Evolutionary conservation across 176 grass and related monocot species (phyloP).

Genomic region (Saccharum spontaneum): DNA sequence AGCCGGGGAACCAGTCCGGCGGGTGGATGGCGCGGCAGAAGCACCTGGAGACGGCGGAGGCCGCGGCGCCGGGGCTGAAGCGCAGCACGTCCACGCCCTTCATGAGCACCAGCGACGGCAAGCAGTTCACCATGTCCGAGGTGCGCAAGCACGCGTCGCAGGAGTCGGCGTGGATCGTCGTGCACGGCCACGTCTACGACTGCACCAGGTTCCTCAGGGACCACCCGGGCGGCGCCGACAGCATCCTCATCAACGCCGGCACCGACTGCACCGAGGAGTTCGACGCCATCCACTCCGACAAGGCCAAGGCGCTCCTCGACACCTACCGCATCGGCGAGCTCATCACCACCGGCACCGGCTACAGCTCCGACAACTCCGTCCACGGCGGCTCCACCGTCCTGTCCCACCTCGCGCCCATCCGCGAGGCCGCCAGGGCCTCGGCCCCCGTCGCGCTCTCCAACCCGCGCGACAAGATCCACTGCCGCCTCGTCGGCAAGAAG

Average conservation of each 20-base stretch:
- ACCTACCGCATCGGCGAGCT: slow-evolving; percentile 84
- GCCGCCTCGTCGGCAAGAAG: slow-evolving; percentile 63
- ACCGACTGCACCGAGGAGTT: slow-evolving; percentile 96
- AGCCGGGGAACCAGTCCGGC: slow-evolving; percentile 67
- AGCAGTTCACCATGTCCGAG: slow-evolving; percentile 77
- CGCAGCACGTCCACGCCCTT: slow-evolving; percentile 75
- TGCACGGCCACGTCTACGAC: slow-evolving; percentile 93
- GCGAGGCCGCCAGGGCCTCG: slow-evolving; percentile 34
- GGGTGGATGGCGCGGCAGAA: slow-evolving; percentile 96
- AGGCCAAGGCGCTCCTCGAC: slow-evolving; percentile 79
- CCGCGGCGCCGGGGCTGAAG: slow-evolving; percentile 55
- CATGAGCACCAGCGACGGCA: slow-evolving; percentile 45
- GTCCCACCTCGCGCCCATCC: slow-evolving; percentile 60
- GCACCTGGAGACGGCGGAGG: slow-evolving; percentile 78
- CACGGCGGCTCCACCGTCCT: slow-evolving; percentile 45
- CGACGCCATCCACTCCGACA: slow-evolving; percentile 93
- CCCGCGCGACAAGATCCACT: slow-evolving; percentile 69
- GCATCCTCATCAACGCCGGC: slow-evolving; percentile 97
- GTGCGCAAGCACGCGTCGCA: slow-evolving; percentile 68
- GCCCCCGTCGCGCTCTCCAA: slow-evolving; percentile 59
- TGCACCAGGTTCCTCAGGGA: slow-evolving; percentile 81
- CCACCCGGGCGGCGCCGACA: slow-evolving; percentile 87
- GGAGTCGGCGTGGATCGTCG: slow-evolving; percentile 83
- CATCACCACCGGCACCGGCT: slow-evolving; percentile 65
- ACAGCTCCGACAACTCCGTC: slow-evolving; percentile 65